Evolutionary conservation across 2,329 filamentous ascomycete species (phyloP).

Genomic region (Alternaria burnsii): DNA sequence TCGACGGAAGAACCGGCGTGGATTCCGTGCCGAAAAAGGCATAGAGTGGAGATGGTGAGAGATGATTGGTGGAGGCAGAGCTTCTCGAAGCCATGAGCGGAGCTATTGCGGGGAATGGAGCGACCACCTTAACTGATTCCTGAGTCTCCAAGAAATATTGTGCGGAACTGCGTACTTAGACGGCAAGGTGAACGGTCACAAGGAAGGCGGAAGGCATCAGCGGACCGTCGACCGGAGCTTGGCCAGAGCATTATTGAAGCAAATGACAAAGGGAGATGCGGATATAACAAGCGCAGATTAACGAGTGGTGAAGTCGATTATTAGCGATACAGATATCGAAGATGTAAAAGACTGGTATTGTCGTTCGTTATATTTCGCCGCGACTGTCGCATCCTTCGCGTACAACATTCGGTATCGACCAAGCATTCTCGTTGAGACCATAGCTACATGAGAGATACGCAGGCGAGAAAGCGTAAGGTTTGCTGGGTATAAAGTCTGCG

Average conservation of each 20-base stretch:
- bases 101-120: slow-evolving; percentile 26
- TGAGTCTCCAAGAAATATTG: slow-evolving; percentile 3
- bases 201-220: background rate
- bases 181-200: background rate
- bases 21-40: slow-evolving; percentile 34
- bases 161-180: background rate
- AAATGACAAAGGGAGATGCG: background rate
- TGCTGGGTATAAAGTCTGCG: slow-evolving; percentile 15
- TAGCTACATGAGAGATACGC: background rate
- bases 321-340: background rate
- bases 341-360: background rate
- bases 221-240: slow-evolving; percentile 15
- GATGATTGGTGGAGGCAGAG: slow-evolving; percentile 39
- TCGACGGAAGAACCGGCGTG: slow-evolving; percentile 31
- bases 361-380: background rate
- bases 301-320: background rate
- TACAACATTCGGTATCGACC: background rate
- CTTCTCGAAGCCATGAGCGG: slow-evolving; percentile 30
- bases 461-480: background rate
- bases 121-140: background rate
- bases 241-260: background rate
- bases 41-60: slow-evolving; percentile 7
- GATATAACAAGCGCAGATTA: background rate
- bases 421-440: background rate
- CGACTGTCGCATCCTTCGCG: background rate